Base-by-base conservation (phyloP, 2,329 filamentous ascomycete genomes). In the Dactylonectria macrodidyma region DNA sequence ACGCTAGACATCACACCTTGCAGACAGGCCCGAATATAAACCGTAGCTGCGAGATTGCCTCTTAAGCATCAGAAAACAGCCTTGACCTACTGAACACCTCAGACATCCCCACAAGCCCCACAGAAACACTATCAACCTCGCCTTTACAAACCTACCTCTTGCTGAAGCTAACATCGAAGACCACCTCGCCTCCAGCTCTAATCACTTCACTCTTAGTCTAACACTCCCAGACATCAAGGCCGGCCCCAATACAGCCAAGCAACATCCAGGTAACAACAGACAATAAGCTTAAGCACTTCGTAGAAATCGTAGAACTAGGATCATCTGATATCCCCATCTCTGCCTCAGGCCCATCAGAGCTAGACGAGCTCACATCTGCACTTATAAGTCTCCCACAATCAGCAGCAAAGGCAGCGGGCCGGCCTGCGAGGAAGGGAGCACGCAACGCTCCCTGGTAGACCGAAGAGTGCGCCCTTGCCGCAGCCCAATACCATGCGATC, bases 101-200 rank as follows among this genome's bases (percentile, higher is more conserved):
- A n/a, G 68, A 67, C 51, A 60, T 66, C 26, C 70, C 70, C 10
- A 72, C 68, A 46, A 72, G 70, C 63, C 65, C 57, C n/a, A n/a
- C n/a, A n/a, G n/a, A n/a, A n/a, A n/a, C n/a, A n/a, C n/a, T n/a
- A n/a, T n/a, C n/a, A n/a, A n/a, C n/a, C n/a, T n/a, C n/a, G n/a
- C n/a, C n/a, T n/a, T n/a, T n/a, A n/a, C n/a, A n/a, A n/a, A n/a
- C n/a, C n/a, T n/a, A n/a, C n/a, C n/a, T n/a, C n/a, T n/a, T n/a
- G n/a, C n/a, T n/a, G n/a, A n/a, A n/a, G n/a, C n/a, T n/a, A n/a
- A n/a, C n/a, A n/a, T n/a, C n/a, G n/a, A n/a, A 33, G 70, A 67
- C 48, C 65, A 70, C 47, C 68, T 72, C 12, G 57, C 62, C n/a
- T 69, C 70, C 30, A 63, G 62, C 47, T 72, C 68, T 14, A 68